phyloP scores from a whole-genome alignment of 352 stramenopile genomes.

The Phytophthora nicotianae region DNA sequence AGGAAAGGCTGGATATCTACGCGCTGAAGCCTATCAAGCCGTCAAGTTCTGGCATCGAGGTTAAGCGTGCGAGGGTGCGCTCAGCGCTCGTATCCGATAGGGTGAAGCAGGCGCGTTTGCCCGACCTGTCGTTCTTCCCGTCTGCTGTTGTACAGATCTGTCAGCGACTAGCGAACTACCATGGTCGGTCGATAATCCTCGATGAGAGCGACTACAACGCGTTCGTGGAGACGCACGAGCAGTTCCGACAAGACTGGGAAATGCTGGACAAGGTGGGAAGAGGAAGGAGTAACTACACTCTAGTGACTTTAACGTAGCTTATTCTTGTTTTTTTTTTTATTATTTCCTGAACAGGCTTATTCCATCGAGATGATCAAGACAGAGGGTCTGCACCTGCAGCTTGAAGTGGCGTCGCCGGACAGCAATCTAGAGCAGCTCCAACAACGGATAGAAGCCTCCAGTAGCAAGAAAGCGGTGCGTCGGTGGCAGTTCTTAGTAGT shows the following conservation, averaged over 20 bases:
- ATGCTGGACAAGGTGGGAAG: slow-evolving; percentile 67
- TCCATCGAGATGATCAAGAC: slow-evolving; percentile 59
- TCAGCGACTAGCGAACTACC: slow-evolving; percentile 53
- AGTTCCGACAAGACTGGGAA: slow-evolving; percentile 60
- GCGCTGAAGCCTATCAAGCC: slow-evolving; percentile 28
- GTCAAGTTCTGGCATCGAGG: slow-evolving; percentile 26
- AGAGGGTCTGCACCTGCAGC: slow-evolving; percentile 48
- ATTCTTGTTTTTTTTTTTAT: neutral
- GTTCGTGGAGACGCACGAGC: slow-evolving; percentile 59
- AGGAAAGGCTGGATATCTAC: slow-evolving; percentile 10
- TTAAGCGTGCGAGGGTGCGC: slow-evolving; percentile 53
- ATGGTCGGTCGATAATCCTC: slow-evolving; percentile 56
- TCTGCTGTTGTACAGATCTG: slow-evolving; percentile 54
- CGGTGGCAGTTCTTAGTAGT: neutral
- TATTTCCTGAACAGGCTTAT: slow-evolving; percentile 45
- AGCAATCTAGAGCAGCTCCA: slow-evolving; percentile 25
- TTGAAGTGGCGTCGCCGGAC: slow-evolving; percentile 28
- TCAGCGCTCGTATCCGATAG: slow-evolving; percentile 41
- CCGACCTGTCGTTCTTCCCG: slow-evolving; percentile 62
- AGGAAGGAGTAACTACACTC: neutral
- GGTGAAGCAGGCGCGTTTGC: slow-evolving; percentile 42
- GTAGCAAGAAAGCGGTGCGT: slow-evolving; percentile 46
- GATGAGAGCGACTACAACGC: slow-evolving; percentile 66
- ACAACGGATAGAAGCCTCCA: slow-evolving; percentile 26
- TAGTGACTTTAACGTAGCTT: neutral